These are phyloP conservation scores for Drechslerella dactyloides DNA, from an alignment of 2,329 filamentous ascomycete species.

Conservation along the genomic window DNA sequence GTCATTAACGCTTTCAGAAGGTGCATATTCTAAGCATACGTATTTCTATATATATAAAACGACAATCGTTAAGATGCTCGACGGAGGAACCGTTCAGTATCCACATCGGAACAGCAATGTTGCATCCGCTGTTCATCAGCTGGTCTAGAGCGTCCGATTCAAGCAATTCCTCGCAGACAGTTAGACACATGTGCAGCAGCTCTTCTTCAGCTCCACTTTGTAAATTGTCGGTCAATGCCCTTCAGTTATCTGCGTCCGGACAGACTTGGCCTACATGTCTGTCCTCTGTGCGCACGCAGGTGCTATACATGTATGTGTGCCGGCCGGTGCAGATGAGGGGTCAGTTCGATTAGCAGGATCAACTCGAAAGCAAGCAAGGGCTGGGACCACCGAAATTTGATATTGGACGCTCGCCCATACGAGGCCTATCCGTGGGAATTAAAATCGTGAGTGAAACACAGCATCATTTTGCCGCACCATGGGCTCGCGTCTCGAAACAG, in stretches of 20 bases:
- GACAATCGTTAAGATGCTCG: not conserved
- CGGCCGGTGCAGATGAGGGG: not conserved
- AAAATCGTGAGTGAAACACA: slow-evolving; percentile 33
- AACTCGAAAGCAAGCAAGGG: not conserved
- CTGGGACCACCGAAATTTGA: slow-evolving; percentile 16
- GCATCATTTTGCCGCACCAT: slow-evolving; percentile 37
- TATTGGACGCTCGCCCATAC: slow-evolving; percentile 4
- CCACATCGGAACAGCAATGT: slow-evolving; percentile 25
- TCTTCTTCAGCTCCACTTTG: slow-evolving; percentile 18
- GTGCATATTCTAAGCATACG: slow-evolving; percentile 18
- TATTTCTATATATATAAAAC: slow-evolving; percentile 4
- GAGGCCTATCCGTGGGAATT: slow-evolving; percentile 9
- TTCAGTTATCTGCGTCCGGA: not conserved
- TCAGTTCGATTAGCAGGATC: not conserved
- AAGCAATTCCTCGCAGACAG: slow-evolving; percentile 32
- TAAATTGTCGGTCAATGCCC: slow-evolving; percentile 8
- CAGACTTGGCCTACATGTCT: slow-evolving; percentile 6
- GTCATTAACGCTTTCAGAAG: slow-evolving; percentile 30
- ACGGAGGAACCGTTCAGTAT: slow-evolving; percentile 11
- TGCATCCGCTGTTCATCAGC: slow-evolving; percentile 27
- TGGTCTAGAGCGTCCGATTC: slow-evolving; percentile 15
- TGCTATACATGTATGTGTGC: too few species aligned
- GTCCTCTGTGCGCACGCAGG: not conserved
- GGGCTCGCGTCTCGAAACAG: slow-evolving; percentile 44
- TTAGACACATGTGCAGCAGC: slow-evolving; percentile 17